Base-by-base conservation (phyloP, 768 basidiomycete genomes). In the Lactifluus piperatus region DNA sequence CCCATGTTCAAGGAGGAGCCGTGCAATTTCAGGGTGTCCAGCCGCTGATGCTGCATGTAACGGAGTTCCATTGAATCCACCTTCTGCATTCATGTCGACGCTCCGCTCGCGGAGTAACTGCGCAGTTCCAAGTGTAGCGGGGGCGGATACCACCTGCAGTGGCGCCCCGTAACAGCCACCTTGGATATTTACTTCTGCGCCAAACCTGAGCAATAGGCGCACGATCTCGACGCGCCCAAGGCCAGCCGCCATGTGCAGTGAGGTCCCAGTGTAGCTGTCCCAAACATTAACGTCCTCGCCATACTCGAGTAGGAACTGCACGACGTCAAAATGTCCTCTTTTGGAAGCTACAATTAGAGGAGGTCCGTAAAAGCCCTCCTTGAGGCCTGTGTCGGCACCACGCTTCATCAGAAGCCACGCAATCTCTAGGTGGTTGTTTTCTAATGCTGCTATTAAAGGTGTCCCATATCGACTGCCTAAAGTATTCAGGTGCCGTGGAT, bases 161-260 rank as follows among this genome's bases (percentile, higher is more conserved):
- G 56, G 49, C 8, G 49, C 30, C 16, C 56, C 56, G 32, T 57
- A 57, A 51, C 56, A 57, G 18, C 56, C 56, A 8, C 56, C 56
- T 16, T n/a, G 39, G 30, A 51, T 6, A 41, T 51, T 57, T 24
- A 51, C 41, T 22, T 57, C 56, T 14, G 48, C 56, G 2, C 41
- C 32, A 39, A 50, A 57, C 22, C 32, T 7, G 41, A 57, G 48
- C 24, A 57, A 10, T 13, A 57, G 41, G 22, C 22, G 16, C 18
- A 41, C 56, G 3, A 57, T 24, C 24, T 51, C 30, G 41, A 51
- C 20, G 4, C 51, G 56, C 3, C 56, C 56, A 24, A 57, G 27
- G 5, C 56, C 56, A 5, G 48, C 50, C 11, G 56, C 56, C n/a
- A 57, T 29, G 30, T 57, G 48, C 18, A 57, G 20, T 27, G 56